phyloP scores from a whole-genome alignment of 208 protist species.

The Paratrypanosoma confusum region DNA sequence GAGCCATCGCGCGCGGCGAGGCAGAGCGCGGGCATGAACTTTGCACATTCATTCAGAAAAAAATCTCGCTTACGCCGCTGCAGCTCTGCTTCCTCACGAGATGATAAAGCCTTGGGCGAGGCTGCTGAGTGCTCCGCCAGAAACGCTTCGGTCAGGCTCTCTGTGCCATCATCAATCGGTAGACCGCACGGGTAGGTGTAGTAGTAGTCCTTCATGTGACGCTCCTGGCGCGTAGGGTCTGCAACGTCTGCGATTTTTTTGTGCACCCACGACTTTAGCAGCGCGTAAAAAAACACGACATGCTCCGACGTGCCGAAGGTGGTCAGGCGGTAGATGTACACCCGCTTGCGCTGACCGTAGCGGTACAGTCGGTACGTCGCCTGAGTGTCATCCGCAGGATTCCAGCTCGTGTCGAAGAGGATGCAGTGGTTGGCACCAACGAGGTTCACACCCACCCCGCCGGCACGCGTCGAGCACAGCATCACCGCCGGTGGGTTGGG shows the following conservation, averaged over 20 bases:
- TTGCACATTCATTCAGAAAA: too few species aligned
- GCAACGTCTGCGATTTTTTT: constrained; percentile 70
- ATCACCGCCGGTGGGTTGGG: constrained; percentile 32
- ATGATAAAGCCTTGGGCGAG: neutral
- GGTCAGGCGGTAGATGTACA: constrained; percentile 90
- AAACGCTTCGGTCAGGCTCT: too few species aligned
- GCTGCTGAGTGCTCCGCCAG: too few species aligned
- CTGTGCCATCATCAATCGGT: constrained; percentile 10
- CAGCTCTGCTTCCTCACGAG: too few species aligned
- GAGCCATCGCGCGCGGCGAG: too few species aligned
- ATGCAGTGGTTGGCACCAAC: constrained; percentile 88
- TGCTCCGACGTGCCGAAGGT: constrained; percentile 89
- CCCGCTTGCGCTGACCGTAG: constrained; percentile 85
- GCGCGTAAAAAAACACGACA: constrained; percentile 74
- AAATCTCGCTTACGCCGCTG: too few species aligned
- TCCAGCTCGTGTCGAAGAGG: constrained; percentile 92
- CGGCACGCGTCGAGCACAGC: constrained; percentile 87
- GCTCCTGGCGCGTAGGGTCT: constrained; percentile 62
- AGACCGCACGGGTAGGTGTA: constrained; percentile 60
- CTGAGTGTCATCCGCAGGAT: constrained; percentile 82
- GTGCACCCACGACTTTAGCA: constrained; percentile 81
- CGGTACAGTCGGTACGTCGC: constrained; percentile 91
- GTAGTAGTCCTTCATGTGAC: constrained; percentile 57
- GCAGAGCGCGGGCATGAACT: too few species aligned
- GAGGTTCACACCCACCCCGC: constrained; percentile 91